Base-by-base conservation (phyloP, 441 rosid species). In the Hura crepitans region DNA sequence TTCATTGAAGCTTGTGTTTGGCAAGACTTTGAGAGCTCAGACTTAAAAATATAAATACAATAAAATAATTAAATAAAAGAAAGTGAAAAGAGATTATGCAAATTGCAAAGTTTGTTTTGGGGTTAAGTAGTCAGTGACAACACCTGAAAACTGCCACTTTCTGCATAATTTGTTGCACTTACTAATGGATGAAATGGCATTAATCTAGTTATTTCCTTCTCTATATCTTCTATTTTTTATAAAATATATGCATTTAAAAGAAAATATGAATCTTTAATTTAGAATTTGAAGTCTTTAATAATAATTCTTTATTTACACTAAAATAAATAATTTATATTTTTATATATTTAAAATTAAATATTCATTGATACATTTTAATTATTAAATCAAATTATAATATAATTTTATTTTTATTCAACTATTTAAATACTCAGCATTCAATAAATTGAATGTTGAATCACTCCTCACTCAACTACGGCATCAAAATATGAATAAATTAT, bases 21-120 rank as follows among this genome's bases (percentile, higher is more conserved):
- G 69, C 6, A 46, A 65, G 69, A 65, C 55, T 65, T 20, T 4
- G 59, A 31, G 46, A 50, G 58, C n/a, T n/a, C 25, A 60, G 49
- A 20, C 12, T 22, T 23, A 3, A 12, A 39, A 45, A 62, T 45
- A 31, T 27, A 54, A 23, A 17, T 2, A 54, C 17, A 25, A 5
- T n/a, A n/a, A n/a, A n/a, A 54, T 27, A 56, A 54, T 54, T 56
- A 56, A 43, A 22, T 15, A 59, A 31, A 8, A 60, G 33, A 30
- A 58, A 22, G 9, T n/a, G n/a, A 11, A 8, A 62, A 62, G 18
- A 22, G n/a, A 50, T 5, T 15, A 17, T 18, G 28, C 39, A 20
- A 35, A 60, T 18, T n/a, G 39, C 22, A 35, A 60, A 35, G 45
- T 35, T 35, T 37, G 11, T 37, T 60, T n/a, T 8, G 13, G 27